Evolutionary conservation across 768 basidiomycete species (phyloP), one percentile per base, ranked within the genome.

Genomic region (Mycena belliarum): DNA sequence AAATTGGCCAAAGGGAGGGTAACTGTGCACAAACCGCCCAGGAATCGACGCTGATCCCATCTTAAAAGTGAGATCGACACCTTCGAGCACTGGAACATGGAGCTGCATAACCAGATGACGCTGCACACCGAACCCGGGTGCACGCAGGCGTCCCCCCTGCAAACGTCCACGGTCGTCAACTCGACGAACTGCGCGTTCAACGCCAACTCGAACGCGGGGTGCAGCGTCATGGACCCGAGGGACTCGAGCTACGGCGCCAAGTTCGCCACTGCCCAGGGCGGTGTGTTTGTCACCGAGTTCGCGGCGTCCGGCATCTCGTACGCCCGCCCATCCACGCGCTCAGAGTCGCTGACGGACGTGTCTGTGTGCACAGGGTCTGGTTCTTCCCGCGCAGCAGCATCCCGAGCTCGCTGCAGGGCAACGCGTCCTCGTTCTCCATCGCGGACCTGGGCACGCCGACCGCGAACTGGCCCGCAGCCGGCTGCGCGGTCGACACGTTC

Each of bases 71-170:
- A 91, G 67, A 87, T 89, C 59, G 93, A 94, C 69, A 89, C 88
- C 11, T 82, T 94, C 57, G 92, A 95, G 69, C 88, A 85, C 32
- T 86, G 94, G 60, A 94, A 95, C 71, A 68, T 80, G 47, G 80
- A 80, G 40, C 76, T 77, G 4, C 73, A 76, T 52, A 90, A 87
- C 60, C 87, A 89, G 67, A 84, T 88, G 79, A 79, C 77, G 8
- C 73, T 93, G 16, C 92, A 93, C 69, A 90, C 90, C 0, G 75
- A 78, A 38, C 69, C 82, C 0, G 84, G 85, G 6, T 88, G 88
- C 69, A 79, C 69, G 0, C 79, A 82, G 64, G 70, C 76, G 24
- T 73, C 75, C 35, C 77, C 83, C 2, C 70, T 74, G 2, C 79
- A 86, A 66, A 73, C 79, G 5, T 81, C 84, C 48, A 80, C 76